These are phyloP conservation scores for Daldinia sp. DNA, from an alignment of 2,329 filamentous ascomycete species.

Conservation along the genomic window DNA sequence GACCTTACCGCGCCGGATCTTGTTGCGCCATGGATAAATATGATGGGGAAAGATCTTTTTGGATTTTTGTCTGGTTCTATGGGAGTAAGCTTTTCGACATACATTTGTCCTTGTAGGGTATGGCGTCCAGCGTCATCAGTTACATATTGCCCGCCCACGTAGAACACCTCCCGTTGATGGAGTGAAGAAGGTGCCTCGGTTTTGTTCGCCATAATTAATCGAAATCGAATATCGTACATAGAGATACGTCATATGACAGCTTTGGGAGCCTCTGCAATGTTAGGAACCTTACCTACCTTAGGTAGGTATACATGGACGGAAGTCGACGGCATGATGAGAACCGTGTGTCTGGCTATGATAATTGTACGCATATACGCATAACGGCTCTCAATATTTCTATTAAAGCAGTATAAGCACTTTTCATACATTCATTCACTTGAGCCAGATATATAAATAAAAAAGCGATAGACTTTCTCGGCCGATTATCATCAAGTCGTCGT, in stretches of 20 bases:
- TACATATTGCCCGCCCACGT: conserved; percentile 55
- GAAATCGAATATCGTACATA: not conserved
- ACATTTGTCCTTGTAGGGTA: conserved; percentile 60
- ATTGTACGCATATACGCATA: not conserved
- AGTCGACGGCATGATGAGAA: not conserved
- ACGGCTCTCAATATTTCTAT: not conserved
- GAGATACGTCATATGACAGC: not conserved
- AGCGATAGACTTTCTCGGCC: not conserved
- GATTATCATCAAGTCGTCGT: not conserved
- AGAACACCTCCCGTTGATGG: conserved; percentile 48
- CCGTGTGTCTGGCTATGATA: not conserved
- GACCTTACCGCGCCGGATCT: conserved; percentile 56
- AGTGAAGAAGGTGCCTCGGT: not conserved
- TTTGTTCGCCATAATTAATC: conserved; percentile 12
- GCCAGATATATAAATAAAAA: not conserved
- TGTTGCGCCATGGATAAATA: conserved; percentile 59
- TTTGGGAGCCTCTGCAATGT: not conserved
- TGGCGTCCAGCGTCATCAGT: conserved; percentile 49
- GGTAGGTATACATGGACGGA: not conserved
- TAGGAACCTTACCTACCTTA: too few species aligned
- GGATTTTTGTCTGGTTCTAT: conserved; percentile 49
- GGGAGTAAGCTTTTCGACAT: conserved; percentile 61
- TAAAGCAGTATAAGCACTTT: not conserved
- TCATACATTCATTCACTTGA: not conserved
- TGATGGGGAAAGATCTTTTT: conserved; percentile 51